Conservation (phyloP, 2,329 filamentous ascomycete species). For the Thelonectria blattea region DNA sequence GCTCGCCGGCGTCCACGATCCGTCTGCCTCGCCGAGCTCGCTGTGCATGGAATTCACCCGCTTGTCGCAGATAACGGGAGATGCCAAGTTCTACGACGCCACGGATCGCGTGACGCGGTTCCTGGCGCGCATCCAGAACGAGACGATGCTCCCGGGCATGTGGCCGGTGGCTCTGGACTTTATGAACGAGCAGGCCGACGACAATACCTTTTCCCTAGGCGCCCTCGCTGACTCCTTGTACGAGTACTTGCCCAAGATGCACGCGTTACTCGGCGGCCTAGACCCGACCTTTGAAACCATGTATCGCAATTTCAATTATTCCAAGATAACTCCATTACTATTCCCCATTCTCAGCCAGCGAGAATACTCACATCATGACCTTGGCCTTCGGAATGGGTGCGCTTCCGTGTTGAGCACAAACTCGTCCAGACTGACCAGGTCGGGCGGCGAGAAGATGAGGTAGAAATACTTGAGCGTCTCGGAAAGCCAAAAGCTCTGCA, state of each 20-base stretch:
- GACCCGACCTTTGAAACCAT: constrained; percentile 66
- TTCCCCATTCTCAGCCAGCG: too few relatives aligned
- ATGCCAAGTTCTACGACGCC: constrained; percentile 79
- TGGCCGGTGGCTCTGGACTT: constrained; percentile 73
- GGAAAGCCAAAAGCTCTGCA: constrained; percentile 73
- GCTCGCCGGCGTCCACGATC: constrained; percentile 56
- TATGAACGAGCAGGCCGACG: constrained; percentile 58
- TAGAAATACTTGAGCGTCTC: constrained; percentile 82
- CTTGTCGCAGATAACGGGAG: constrained; percentile 73
- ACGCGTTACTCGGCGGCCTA: constrained; percentile 69
- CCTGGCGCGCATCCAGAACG: constrained; percentile 71
- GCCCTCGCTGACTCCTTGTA: constrained; percentile 64
- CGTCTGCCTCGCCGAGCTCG: constrained; percentile 63
- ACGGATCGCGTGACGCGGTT: constrained; percentile 74
- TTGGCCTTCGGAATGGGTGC: constrained; percentile 48
- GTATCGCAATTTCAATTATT: constrained; percentile 54
- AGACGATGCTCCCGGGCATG: constrained; percentile 75
- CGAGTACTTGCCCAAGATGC: constrained; percentile 67
- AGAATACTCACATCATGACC: too few relatives aligned
- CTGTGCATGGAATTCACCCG: constrained; percentile 77
- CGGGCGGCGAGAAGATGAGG: constrained; percentile 69
- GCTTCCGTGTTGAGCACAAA: constrained; percentile 67
- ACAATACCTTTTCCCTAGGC: constrained; percentile 56
- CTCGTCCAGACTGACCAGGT: constrained; percentile 70
- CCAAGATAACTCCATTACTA: too few relatives aligned